phyloP scores from a whole-genome alignment of 352 stramenopile genomes.

The Pythium phragmiticola region DNA sequence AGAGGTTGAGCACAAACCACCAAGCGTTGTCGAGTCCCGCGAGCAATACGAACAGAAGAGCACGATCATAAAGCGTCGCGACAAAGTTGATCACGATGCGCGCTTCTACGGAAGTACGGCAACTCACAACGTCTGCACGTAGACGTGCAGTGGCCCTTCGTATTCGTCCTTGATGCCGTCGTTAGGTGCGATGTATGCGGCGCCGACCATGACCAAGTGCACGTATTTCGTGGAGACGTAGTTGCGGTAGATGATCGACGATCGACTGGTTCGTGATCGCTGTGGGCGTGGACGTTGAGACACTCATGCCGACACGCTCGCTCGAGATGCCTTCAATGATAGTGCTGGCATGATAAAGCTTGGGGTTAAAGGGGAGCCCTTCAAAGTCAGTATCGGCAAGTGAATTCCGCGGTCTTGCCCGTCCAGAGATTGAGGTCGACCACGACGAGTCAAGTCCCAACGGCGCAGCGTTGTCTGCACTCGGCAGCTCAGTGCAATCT shows the following conservation, averaged over 20 bases:
- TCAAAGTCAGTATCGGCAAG: not conserved
- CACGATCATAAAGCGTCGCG: conserved; percentile 40
- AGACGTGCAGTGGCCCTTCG: conserved; percentile 69
- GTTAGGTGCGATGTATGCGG: conserved; percentile 69
- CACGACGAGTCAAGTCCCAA: no score
- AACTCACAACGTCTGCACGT: conserved; percentile 86
- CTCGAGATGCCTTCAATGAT: not conserved
- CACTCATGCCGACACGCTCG: not conserved
- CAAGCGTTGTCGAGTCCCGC: conserved; percentile 35
- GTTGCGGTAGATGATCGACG: conserved; percentile 70
- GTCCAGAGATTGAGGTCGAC: no score
- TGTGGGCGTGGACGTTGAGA: not conserved
- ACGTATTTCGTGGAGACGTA: conserved; percentile 69
- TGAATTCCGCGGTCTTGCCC: no score
- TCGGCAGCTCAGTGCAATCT: no score
- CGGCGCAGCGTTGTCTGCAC: no score
- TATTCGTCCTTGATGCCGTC: conserved; percentile 41
- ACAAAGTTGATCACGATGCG: conserved; percentile 67
- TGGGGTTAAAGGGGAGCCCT: not conserved
- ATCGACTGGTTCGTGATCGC: conserved; percentile 45
- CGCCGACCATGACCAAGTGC: conserved; percentile 64
- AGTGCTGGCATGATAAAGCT: not conserved
- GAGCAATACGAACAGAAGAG: conserved; percentile 32
- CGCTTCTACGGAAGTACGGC: conserved; percentile 66
- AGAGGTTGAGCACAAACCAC: conserved; percentile 44